Percentiles rank a stretch among this genome's conserved stretches.
phyloP scores from a whole-genome alignment of 2,329 filamentous ascomycete genomes.

The Periglandula ipomoeae region DNA sequence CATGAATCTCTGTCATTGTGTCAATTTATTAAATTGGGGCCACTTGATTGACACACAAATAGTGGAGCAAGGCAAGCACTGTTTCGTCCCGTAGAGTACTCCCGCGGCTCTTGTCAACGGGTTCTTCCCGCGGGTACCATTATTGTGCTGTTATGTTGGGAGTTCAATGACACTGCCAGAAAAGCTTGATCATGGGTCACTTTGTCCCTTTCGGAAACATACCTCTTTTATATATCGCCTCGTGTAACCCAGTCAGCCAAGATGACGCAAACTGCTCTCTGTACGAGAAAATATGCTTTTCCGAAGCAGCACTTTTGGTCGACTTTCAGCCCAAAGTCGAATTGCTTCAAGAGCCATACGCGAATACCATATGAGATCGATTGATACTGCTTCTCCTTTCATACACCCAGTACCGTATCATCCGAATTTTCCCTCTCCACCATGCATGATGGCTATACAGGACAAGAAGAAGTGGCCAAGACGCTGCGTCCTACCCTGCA shows the following conservation, averaged over 20 bases:
- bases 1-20: no score
- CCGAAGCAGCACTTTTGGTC: neutral
- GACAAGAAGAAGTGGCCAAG: neutral
- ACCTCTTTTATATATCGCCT: no score
- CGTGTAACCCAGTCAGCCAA: neutral
- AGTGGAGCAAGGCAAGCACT: no score
- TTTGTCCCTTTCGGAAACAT: no score
- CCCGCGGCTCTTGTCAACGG: no score
- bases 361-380: neutral
- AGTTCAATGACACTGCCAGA: no score
- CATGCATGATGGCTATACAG: neutral
- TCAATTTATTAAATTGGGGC: no score
- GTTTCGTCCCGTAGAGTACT: no score
- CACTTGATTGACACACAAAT: no score
- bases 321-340: neutral
- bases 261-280: neutral
- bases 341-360: neutral
- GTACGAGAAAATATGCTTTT: neutral
- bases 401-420: neutral
- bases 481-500: conserved; percentile 31
- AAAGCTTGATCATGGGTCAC: no score
- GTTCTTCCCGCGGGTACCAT: no score
- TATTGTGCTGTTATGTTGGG: no score
- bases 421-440: neutral
- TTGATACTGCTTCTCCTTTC: neutral